These are phyloP conservation scores for Xylaria cubensis DNA, from an alignment of 495 filamentous ascomycete genomes.

Conservation along the genomic window DNA sequence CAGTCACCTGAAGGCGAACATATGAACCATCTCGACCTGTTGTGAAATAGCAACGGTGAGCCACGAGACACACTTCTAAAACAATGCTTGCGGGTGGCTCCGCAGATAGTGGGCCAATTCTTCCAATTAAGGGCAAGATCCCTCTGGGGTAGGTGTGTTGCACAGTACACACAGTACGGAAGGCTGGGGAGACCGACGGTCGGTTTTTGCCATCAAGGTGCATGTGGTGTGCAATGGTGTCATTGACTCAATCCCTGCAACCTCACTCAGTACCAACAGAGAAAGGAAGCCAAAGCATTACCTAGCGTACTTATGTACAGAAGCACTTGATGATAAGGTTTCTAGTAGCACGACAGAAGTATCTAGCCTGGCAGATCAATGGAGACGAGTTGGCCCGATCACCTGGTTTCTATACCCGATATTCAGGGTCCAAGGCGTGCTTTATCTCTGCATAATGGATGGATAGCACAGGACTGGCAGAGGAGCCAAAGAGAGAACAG, in stretches of 20 bases:
- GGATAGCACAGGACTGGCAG: background rate
- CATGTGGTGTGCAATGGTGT: slow-evolving; percentile 25
- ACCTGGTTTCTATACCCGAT: background rate
- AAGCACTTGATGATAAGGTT: background rate
- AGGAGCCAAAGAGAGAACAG: slow-evolving; percentile 8
- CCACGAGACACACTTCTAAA: slow-evolving; percentile 21
- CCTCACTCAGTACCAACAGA: background rate
- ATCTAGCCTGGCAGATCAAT: background rate
- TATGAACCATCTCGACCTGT: background rate
- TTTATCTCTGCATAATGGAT: background rate
- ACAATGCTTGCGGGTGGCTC: slow-evolving; percentile 13
- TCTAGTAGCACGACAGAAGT: background rate
- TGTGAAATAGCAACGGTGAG: background rate
- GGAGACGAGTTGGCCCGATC: background rate
- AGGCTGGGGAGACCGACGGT: background rate
- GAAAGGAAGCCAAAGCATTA: background rate
- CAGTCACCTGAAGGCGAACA: slow-evolving; percentile 21
- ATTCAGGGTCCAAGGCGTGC: background rate
- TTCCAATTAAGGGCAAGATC: slow-evolving; percentile 17
- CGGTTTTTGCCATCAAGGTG: slow-evolving; percentile 11
- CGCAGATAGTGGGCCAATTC: slow-evolving; percentile 6
- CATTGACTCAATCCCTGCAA: slow-evolving; percentile 18
- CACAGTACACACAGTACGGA: background rate
- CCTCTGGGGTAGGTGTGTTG: slow-evolving; percentile 7
- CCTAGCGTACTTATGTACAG: background rate